A percentile compares a stretch with the other conserved stretches of the same genome.
phyloP scores from a whole-genome alignment of 345 rosid species.

The Camelina laxa region DNA sequence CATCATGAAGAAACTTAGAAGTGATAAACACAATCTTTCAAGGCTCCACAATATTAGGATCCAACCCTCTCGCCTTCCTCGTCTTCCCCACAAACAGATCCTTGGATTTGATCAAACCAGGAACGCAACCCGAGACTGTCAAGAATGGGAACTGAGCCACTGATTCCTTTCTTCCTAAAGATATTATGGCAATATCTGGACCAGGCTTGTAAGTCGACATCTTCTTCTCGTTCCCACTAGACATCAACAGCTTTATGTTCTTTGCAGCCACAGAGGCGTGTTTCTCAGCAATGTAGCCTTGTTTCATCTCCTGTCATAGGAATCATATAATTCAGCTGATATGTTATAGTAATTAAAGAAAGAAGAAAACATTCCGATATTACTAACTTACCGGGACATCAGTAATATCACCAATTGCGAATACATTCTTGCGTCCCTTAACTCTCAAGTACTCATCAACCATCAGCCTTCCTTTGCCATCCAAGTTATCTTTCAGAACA shows the following conservation, averaged over 20 bases:
- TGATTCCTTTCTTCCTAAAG: conserved; percentile 73
- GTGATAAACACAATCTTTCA: conserved; percentile 14
- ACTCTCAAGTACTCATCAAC: conserved; percentile 61
- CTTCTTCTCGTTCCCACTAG: conserved; percentile 60
- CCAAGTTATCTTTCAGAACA: conserved; percentile 54
- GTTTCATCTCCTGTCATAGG: conserved; percentile 65
- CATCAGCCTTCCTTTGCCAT: conserved; percentile 55
- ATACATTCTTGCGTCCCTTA: conserved; percentile 52
- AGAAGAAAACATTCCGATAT: background rate
- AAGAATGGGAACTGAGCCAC: conserved; percentile 74
- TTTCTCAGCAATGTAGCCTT: conserved; percentile 75
- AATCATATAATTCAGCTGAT: background rate
- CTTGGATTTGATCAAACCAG: conserved; percentile 76
- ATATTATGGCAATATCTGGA: conserved; percentile 58
- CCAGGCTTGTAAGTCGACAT: conserved; percentile 59
- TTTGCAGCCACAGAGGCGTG: conserved; percentile 68
- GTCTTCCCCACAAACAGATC: conserved; percentile 82
- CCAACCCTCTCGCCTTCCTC: conserved; percentile 62
- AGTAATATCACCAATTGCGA: conserved; percentile 66
- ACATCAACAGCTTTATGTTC: conserved; percentile 73
- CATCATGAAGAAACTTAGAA: conserved; percentile 6
- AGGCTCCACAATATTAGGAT: conserved; percentile 40
- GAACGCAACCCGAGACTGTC: conserved; percentile 62
- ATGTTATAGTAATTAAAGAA: background rate
- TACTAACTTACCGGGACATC: conserved; percentile 51